Conservation (phyloP, 1,284 basidiomycete genomes). For the Sanghuangporus weigelae region DNA sequence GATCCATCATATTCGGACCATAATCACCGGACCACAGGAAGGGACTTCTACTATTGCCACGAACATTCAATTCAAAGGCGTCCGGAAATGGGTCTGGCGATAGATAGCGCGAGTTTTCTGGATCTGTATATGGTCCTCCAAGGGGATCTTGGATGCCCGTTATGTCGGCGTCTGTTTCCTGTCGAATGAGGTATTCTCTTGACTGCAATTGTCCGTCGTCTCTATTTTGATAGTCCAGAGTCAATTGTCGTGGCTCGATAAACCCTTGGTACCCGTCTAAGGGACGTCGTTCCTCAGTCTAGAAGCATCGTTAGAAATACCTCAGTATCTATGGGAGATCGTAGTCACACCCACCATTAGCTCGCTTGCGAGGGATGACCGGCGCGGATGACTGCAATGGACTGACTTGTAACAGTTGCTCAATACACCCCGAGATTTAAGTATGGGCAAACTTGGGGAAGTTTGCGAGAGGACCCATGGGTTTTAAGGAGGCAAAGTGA, state of each 20-base stretch:
- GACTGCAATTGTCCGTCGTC: background rate
- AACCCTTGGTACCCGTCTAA: background rate
- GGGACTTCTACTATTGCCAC: background rate
- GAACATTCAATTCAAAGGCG: background rate
- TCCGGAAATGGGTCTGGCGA: background rate
- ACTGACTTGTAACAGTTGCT: background rate
- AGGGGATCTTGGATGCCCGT: background rate
- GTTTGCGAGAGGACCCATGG: background rate
- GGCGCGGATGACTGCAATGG: slow-evolving; percentile 5
- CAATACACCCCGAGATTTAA: slow-evolving; percentile 6
- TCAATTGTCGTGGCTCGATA: slow-evolving; percentile 5
- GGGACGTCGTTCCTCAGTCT: background rate
- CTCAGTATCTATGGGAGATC: background rate
- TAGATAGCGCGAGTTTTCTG: background rate
- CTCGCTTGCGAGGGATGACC: background rate
- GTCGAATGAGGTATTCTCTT: background rate
- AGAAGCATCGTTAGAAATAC: background rate
- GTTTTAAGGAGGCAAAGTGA: slow-evolving; percentile 8
- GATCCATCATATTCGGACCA: background rate
- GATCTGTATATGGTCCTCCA: background rate
- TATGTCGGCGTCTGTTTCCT: background rate
- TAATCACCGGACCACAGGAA: slow-evolving; percentile 11
- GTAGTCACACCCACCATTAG: slow-evolving; percentile 2
- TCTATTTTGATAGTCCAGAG: background rate
- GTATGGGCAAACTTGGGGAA: slow-evolving; percentile 3